These are phyloP conservation scores for Clonostachys sp. DNA, from an alignment of 2,329 filamentous ascomycete species.

Conservation along the genomic window DNA sequence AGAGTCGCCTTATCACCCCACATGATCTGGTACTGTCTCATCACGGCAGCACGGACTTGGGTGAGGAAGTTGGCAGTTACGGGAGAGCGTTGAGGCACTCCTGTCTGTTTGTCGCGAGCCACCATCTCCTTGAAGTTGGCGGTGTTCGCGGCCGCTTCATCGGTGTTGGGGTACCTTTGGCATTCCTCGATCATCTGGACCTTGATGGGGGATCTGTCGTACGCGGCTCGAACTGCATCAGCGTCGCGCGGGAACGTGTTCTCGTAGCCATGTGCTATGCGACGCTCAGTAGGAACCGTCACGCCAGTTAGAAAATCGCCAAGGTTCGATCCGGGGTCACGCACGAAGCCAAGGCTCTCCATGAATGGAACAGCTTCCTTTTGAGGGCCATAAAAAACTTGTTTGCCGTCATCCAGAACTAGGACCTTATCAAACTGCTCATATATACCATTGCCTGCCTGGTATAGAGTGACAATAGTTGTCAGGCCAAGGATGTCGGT, in stretches of 20 bases:
- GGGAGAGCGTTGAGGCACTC: slow-evolving; percentile 46
- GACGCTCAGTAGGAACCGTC: slow-evolving; percentile 50
- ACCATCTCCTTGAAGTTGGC: slow-evolving; percentile 49
- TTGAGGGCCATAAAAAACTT: slow-evolving; percentile 61
- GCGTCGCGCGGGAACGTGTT: slow-evolving; percentile 37
- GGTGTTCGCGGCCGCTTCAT: slow-evolving; percentile 41
- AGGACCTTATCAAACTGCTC: slow-evolving; percentile 67
- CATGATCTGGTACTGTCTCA: slow-evolving; percentile 60
- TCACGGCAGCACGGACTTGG: slow-evolving; percentile 52
- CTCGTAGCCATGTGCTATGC: slow-evolving; percentile 18
- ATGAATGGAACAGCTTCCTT: slow-evolving; percentile 58
- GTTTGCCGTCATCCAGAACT: slow-evolving; percentile 60
- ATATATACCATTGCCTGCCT: slow-evolving; percentile 67
- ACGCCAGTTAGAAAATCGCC: slow-evolving; percentile 64
- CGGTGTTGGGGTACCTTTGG: slow-evolving; percentile 44
- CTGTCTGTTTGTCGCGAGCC: slow-evolving; percentile 47
- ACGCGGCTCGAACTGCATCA: slow-evolving; percentile 36
- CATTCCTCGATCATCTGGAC: slow-evolving; percentile 49
- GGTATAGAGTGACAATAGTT: slow-evolving; percentile 62
- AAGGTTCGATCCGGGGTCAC: slow-evolving; percentile 55
- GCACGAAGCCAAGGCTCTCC: slow-evolving; percentile 60
- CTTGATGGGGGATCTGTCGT: slow-evolving; percentile 47
- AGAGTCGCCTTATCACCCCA: slow-evolving; percentile 62
- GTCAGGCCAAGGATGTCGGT: slow-evolving; percentile 57
- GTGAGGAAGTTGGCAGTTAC: slow-evolving; percentile 47